Percentiles rank a stretch among this genome's conserved stretches.
These are phyloP conservation scores for Phytophthora sp. DNA, from an alignment of 352 stramenopile genomes.

Conservation along the genomic window DNA sequence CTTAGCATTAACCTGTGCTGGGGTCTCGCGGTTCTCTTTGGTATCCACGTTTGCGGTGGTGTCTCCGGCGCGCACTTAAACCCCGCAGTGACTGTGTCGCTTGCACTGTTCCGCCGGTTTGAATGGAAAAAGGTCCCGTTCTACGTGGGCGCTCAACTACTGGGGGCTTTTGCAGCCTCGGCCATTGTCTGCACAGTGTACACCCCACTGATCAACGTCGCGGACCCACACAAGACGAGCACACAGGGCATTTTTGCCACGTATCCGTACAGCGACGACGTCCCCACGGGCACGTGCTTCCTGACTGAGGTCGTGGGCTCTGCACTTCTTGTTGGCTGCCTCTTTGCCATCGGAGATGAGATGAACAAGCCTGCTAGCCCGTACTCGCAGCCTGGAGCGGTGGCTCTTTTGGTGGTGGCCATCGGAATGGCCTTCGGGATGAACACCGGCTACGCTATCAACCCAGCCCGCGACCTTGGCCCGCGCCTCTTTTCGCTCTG, in stretches of 20 bases:
- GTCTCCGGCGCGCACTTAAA: constrained; percentile 63
- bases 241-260: constrained; percentile 59
- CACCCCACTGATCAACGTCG: constrained; percentile 44
- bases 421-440: constrained; percentile 76
- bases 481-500: constrained; percentile 49
- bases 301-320: constrained; percentile 67
- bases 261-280: constrained; percentile 49
- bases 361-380: constrained; percentile 58
- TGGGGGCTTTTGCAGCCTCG: constrained; percentile 48
- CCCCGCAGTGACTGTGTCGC: constrained; percentile 54
- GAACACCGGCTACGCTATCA: constrained; percentile 76
- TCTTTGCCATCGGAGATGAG: constrained; percentile 62
- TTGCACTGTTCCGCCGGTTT: constrained; percentile 53
- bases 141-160: constrained; percentile 44
- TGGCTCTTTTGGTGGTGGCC: constrained; percentile 55
- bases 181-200: constrained; percentile 58
- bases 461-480: constrained; percentile 59
- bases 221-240: constrained; percentile 46
- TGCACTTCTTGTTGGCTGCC: constrained; percentile 54
- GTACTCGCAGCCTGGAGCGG: constrained; percentile 45
- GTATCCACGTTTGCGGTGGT: constrained; percentile 57
- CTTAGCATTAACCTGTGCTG: constrained; percentile 65
- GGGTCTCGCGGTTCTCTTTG: constrained; percentile 63
- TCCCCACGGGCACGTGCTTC: constrained; percentile 58
- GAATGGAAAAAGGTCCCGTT: constrained; percentile 43